Percentiles rank a stretch among this genome's conserved stretches.
Evolutionary conservation across 2,329 filamentous ascomycete species (phyloP).

Genomic region (Alternaria alternata): DNA sequence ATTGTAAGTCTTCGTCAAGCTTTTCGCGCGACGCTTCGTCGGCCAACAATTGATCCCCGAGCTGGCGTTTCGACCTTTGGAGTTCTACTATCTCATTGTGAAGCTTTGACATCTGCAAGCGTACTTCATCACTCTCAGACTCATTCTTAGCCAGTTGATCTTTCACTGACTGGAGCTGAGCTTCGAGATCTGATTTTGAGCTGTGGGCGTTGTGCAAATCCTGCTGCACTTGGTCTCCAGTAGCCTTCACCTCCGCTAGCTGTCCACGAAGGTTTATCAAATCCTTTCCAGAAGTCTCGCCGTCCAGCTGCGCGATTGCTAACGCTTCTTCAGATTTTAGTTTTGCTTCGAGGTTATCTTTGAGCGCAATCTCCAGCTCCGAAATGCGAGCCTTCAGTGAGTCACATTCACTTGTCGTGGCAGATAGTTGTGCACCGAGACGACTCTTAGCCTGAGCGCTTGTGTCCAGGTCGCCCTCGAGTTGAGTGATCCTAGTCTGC

Average conservation of each 20-base stretch:
- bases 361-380: conserved; percentile 24
- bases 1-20: conserved; percentile 25
- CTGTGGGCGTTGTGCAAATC: conserved; percentile 12
- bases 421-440: conserved; percentile 19
- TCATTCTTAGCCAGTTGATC: conserved; percentile 21
- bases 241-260: conserved; percentile 10
- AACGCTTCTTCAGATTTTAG: conserved; percentile 18
- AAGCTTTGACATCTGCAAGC: conserved; percentile 23
- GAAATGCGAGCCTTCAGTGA: conserved; percentile 18
- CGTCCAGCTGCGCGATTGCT: conserved; percentile 10
- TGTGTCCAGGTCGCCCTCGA: conserved; percentile 15
- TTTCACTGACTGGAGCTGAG: conserved; percentile 17
- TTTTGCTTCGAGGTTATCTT: conserved; percentile 12
- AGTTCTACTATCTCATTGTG: conserved; percentile 23
- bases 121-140: conserved; percentile 16
- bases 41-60: conserved; percentile 25
- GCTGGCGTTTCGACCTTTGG: conserved; percentile 28
- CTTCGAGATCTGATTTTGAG: conserved; percentile 15
- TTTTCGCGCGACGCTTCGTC: conserved; percentile 24
- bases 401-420: conserved; percentile 17
- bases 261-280: conserved; percentile 19
- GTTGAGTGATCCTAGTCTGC: conserved; percentile 13
- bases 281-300: conserved; percentile 19
- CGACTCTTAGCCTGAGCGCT: conserved; percentile 12
- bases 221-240: conserved; percentile 17